Base-by-base conservation (phyloP, 1,284 basidiomycete genomes). In the Mycena sp. region DNA sequence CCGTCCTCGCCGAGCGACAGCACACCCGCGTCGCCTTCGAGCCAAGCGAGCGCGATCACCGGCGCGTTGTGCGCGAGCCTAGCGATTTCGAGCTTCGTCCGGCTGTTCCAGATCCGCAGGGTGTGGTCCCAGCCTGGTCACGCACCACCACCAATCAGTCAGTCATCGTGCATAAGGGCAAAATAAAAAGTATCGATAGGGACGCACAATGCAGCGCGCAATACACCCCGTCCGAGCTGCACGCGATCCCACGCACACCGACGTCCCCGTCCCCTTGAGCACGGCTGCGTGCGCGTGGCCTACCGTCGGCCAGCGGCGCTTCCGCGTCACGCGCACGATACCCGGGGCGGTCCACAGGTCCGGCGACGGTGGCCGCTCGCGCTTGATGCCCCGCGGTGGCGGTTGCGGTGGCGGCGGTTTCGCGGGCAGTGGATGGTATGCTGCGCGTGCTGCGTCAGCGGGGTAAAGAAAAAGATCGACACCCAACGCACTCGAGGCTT, bases 1-100 rank as follows among this genome's bases (percentile, higher is more conserved):
- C 88, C 89, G 70, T 88, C 87, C 49, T 79, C 79, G 35, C 80
- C 82, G 49, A 90, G 73, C 12, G 83, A 79, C 17, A 90, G 74
- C 16, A 90, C 57, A 16, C 29, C 57, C 32, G 16, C 72, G 64
- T 87, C 85, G 28, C 80, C 81, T 17, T 83, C 81, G 77, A 89
- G 79, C 88, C 88, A 90, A 41, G 77, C 79, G 3, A 85, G 78
- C 12, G 79, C 78, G 23, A 83, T 72, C 11, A 89, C 77, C 10
- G 70, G 65, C 19, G 77, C 69, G 71, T 78, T 78, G 65, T 80
- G 78, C 32, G 73, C 60, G 52, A 83, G 69, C 54, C 77, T 76
- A 12, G 83, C 84, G 48, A 85, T 71, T 72, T 87, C 85, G 25
- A 69, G 65, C 28, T 75, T 72, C 30, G 68, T 74, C 32, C 71